These are phyloP conservation scores for Cystobasidium onofrii DNA, from an alignment of 768 basidiomycete species.

Conservation along the genomic window DNA sequence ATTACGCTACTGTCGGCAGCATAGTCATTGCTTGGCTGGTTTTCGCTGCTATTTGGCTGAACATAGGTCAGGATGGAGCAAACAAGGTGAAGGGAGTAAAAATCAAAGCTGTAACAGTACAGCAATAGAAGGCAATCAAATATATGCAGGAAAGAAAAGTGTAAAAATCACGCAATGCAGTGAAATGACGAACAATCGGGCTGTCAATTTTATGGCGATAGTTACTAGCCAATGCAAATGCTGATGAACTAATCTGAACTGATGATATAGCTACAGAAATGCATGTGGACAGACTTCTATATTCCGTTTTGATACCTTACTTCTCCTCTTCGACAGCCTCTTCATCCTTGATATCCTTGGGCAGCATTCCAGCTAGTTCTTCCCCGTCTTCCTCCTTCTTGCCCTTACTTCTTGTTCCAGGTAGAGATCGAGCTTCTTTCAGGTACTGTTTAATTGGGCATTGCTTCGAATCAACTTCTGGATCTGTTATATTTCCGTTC, in stretches of 20 bases:
- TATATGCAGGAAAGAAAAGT: neutral
- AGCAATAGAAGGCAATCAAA: neutral
- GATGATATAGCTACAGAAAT: neutral
- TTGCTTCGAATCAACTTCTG: slow-evolving; percentile 1
- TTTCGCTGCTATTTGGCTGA: slow-evolving; percentile 76
- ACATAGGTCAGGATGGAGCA: neutral
- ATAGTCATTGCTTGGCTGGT: slow-evolving; percentile 75
- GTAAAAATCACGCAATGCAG: neutral
- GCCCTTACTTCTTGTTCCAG: neutral
- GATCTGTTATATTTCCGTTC: slow-evolving; percentile 34
- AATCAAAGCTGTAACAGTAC: neutral
- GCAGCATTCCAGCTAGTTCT: slow-evolving; percentile 4
- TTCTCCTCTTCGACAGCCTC: slow-evolving; percentile 12
- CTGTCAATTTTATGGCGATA: neutral
- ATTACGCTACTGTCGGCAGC: slow-evolving; percentile 82
- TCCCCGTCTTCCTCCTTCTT: slow-evolving; percentile 18
- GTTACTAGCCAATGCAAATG: no score
- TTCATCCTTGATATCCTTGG: slow-evolving; percentile 19
- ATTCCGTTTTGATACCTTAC: neutral
- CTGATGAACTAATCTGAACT: neutral
- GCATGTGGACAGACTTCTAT: neutral
- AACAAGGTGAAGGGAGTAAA: neutral
- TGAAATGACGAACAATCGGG: neutral
- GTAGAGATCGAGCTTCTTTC: slow-evolving; percentile 7
- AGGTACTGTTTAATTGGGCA: slow-evolving; percentile 23